Conservation (phyloP, 805 yeast genomes). For the Yarrowia sp. region DNA sequence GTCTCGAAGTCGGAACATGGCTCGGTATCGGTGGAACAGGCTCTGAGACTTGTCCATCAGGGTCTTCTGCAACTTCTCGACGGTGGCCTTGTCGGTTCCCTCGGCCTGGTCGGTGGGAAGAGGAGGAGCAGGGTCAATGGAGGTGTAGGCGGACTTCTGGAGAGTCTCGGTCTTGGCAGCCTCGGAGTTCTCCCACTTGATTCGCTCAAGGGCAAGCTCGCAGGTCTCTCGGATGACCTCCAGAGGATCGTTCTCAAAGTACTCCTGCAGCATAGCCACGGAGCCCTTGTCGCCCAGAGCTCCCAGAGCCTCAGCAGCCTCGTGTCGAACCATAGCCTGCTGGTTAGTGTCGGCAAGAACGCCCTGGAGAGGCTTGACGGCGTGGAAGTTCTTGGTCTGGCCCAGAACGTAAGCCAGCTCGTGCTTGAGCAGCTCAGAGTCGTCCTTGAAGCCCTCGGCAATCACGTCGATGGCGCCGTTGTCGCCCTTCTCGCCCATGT, state of each 20-base stretch:
- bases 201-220: constrained; percentile 93
- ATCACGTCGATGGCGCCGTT: constrained; percentile 75
- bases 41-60: constrained; percentile 76
- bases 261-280: constrained; percentile 61
- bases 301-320: constrained; percentile 98
- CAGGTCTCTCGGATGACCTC: constrained; percentile 95
- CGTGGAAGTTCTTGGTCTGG: constrained; percentile 80
- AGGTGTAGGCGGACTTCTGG: constrained; percentile 73
- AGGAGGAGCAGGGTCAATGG: constrained; percentile 99
- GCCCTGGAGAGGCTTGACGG: constrained; percentile 70
- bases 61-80: constrained; percentile 62
- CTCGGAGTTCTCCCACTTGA: constrained; percentile 83
- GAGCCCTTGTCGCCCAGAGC: constrained; percentile 85
- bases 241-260: constrained; percentile 68
- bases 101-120: constrained; percentile 52
- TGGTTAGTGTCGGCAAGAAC: constrained; percentile 59
- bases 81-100: constrained; percentile 48
- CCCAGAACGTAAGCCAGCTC: constrained; percentile 98
- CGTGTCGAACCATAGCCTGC: constrained; percentile 98
- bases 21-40: constrained; percentile 91
- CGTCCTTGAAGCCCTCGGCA: constrained; percentile 75
- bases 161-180: constrained; percentile 62
- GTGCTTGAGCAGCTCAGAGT: constrained; percentile 88
- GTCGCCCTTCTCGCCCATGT: constrained; percentile 72
- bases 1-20: constrained; percentile 97